phyloP scores from a whole-genome alignment of 2,329 filamentous ascomycete species.

The Curvularia lunata region DNA sequence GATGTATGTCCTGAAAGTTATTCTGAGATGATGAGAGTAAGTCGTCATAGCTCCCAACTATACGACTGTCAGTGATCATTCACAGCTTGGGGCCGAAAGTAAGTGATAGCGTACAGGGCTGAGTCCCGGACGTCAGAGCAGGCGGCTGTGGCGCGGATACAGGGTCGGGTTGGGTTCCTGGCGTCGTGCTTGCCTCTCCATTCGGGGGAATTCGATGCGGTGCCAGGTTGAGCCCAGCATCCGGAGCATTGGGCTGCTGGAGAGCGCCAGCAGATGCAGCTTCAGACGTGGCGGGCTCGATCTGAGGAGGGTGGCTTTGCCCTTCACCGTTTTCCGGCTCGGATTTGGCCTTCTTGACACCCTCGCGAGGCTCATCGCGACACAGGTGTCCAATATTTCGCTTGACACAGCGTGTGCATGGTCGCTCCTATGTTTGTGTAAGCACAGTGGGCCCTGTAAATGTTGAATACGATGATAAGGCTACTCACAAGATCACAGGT shows the following conservation, averaged over 20 bases:
- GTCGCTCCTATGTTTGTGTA: conserved; percentile 73
- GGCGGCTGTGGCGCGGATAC: conserved; percentile 71
- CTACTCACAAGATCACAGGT: conserved; percentile 59
- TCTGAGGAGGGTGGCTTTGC: conserved; percentile 40
- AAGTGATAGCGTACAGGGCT: conserved; percentile 72
- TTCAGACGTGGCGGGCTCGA: conserved; percentile 42
- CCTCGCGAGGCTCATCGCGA: conserved; percentile 93
- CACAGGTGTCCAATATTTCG: conserved; percentile 98
- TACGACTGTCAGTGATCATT: conserved; percentile 34
- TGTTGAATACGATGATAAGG: conserved; percentile 12
- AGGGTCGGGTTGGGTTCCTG: conserved; percentile 74
- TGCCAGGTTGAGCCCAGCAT: conserved; percentile 50
- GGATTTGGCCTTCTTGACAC: conserved; percentile 77
- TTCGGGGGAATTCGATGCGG: conserved; percentile 44
- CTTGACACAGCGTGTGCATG: conserved; percentile 97
- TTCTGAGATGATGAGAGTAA: conserved; percentile 76
- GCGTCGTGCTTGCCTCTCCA: conserved; percentile 54
- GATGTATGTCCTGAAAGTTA: conserved; percentile 93
- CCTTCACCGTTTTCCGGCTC: conserved; percentile 49
- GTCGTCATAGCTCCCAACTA: conserved; percentile 83
- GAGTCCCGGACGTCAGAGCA: conserved; percentile 68
- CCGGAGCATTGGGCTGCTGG: conserved; percentile 39
- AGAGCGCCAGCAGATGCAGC: conserved; percentile 34
- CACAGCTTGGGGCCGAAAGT: conserved; percentile 26
- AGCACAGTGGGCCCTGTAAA: conserved; percentile 44